phyloP scores from a whole-genome alignment of 2,329 filamentous ascomycete genomes.

The Metarhizium humberi region DNA sequence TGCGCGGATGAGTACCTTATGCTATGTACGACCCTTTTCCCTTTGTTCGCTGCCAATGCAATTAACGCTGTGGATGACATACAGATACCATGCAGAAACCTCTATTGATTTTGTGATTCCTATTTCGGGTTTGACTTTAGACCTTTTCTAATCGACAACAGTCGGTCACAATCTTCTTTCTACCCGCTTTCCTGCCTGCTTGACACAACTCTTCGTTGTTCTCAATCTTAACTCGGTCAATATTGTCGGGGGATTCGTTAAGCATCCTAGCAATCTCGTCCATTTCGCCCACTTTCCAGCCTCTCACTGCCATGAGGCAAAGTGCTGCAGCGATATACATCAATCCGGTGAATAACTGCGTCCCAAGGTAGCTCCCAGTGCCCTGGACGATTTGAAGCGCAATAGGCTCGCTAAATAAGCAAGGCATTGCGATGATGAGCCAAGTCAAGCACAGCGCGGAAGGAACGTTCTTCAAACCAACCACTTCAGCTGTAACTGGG shows the following conservation, averaged over 20 bases:
- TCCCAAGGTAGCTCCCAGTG: conserved; percentile 38
- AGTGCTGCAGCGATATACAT: conserved; percentile 45
- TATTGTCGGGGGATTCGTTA: conserved; percentile 18
- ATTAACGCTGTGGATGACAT: neutral
- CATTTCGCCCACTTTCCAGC: conserved; percentile 29
- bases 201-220: conserved; percentile 19
- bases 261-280: conserved; percentile 21
- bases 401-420: conserved; percentile 59
- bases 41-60: neutral
- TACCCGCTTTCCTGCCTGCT: conserved; percentile 18
- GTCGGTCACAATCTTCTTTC: conserved; percentile 22
- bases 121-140: conserved; percentile 6
- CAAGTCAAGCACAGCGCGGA: conserved; percentile 61
- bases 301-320: conserved; percentile 23
- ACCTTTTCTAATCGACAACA: conserved; percentile 20
- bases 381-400: conserved; percentile 42
- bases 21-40: neutral
- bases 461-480: conserved; percentile 60
- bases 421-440: conserved; percentile 61
- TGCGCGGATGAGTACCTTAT: neutral
- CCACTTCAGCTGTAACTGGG: conserved; percentile 64
- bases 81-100: neutral
- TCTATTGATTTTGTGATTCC: neutral
- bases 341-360: conserved; percentile 50
- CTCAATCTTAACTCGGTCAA: conserved; percentile 20